These are phyloP conservation scores for Scenedesmus sp. DNA, from an alignment of 163 green algal species.

Conservation along the genomic window DNA sequence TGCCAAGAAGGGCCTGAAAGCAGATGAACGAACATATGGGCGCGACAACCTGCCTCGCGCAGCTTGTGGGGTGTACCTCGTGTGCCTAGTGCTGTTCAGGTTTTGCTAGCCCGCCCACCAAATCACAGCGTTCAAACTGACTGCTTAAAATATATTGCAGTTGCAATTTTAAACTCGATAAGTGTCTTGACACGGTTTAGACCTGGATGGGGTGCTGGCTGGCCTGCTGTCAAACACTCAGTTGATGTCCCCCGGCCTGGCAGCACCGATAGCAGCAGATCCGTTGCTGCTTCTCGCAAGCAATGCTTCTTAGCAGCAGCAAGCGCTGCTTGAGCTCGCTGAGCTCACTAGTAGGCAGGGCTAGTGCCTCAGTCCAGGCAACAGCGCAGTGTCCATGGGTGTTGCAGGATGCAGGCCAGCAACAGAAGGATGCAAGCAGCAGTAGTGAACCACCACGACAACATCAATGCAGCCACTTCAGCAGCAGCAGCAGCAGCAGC, in stretches of 20 bases:
- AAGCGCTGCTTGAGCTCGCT: not conserved
- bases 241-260: not conserved
- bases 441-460: not conserved
- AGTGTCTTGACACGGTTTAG: not conserved
- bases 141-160: not conserved
- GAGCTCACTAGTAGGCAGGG: not conserved
- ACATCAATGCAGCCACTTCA: not conserved
- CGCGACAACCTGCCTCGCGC: not conserved
- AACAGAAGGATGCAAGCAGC: not conserved
- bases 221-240: not conserved
- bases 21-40: not conserved
- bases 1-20: not conserved
- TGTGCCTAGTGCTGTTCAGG: slow-evolving; percentile 5
- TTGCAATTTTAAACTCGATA: not conserved
- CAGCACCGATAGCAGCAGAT: not conserved
- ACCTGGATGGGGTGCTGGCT: not conserved
- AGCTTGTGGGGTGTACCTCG: not conserved
- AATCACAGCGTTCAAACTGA: not conserved
- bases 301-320: not conserved
- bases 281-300: not conserved
- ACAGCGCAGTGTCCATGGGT: not conserved
- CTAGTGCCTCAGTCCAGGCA: not conserved
- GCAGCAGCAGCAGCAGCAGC: not conserved
- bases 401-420: not conserved
- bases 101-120: not conserved